phyloP scores from a whole-genome alignment of 768 basidiomycete genomes.

The Panus rudis region DNA sequence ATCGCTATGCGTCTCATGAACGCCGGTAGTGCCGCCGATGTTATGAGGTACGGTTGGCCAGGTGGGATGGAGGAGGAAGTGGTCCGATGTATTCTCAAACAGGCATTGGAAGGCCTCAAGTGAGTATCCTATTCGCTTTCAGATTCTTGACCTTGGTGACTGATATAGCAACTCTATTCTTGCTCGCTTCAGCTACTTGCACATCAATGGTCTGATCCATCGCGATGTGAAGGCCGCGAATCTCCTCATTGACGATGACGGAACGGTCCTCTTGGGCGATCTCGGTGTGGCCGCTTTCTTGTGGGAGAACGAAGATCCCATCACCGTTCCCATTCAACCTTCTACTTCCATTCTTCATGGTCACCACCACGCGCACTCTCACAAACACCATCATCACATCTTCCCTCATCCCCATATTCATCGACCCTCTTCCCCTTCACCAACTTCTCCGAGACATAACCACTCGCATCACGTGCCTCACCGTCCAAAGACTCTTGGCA shows the following conservation, averaged over 20 bases:
- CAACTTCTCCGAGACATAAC: constrained; percentile 17
- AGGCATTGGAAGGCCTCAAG: constrained; percentile 86
- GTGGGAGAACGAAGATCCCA: constrained; percentile 50
- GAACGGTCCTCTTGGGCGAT: constrained; percentile 86
- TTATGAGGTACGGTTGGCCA: constrained; percentile 78
- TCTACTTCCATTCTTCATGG: too few relatives aligned
- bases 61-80: constrained; percentile 93
- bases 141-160: constrained; percentile 9
- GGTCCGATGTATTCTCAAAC: constrained; percentile 74
- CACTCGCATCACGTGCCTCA: neutral
- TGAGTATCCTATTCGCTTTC: constrained; percentile 32
- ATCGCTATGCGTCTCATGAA: constrained; percentile 90
- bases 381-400: constrained; percentile 5
- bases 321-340: constrained; percentile 11
- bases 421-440: constrained; percentile 25
- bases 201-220: constrained; percentile 86
- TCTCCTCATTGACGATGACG: constrained; percentile 84
- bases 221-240: constrained; percentile 94
- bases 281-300: constrained; percentile 88
- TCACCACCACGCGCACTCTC: constrained; percentile 6
- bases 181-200: constrained; percentile 56
- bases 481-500: constrained; percentile 47
- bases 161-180: neutral
- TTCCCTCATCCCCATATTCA: constrained; percentile 3
- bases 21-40: constrained; percentile 78